These are phyloP conservation scores for Aspergillus steynii DNA, from an alignment of 495 filamentous ascomycete genomes.

Conservation along the genomic window DNA sequence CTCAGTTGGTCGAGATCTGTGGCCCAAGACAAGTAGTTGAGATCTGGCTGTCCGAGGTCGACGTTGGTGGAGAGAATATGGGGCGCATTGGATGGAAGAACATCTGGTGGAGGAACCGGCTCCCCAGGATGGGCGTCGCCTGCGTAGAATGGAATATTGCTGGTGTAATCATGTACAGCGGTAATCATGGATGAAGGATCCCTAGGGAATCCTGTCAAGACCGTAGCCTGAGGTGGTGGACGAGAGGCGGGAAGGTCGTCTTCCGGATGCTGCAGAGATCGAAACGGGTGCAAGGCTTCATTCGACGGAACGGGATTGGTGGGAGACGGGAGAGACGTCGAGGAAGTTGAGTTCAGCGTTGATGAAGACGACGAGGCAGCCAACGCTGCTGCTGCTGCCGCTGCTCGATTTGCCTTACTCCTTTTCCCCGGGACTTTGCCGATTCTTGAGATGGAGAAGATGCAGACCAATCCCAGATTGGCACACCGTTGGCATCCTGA, in stretches of 20 bases:
- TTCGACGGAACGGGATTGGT: neutral
- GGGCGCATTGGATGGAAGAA: neutral
- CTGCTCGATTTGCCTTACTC: slow-evolving; percentile 21
- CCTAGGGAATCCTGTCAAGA: neutral
- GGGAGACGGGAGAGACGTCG: slow-evolving; percentile 6
- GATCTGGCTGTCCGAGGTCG: neutral
- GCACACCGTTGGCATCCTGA: slow-evolving; percentile 20
- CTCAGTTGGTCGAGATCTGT: slow-evolving; percentile 10
- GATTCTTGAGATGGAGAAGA: slow-evolving; percentile 23
- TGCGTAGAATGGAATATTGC: slow-evolving; percentile 10
- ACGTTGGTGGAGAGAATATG: slow-evolving; percentile 4
- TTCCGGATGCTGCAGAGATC: neutral
- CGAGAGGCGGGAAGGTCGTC: neutral
- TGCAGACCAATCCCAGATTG: slow-evolving; percentile 16
- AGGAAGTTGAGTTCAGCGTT: slow-evolving; percentile 1
- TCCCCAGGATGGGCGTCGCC: neutral
- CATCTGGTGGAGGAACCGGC: slow-evolving; percentile 1
- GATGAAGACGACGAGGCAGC: slow-evolving; percentile 9
- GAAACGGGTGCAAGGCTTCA: neutral
- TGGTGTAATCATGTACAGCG: slow-evolving; percentile 5
- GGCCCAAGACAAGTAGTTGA: slow-evolving; percentile 13
- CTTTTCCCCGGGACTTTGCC: slow-evolving; percentile 23
- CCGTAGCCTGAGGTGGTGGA: neutral
- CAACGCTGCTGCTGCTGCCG: slow-evolving; percentile 11
- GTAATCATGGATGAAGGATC: neutral